Percentiles rank a stretch among this genome's conserved stretches.
phyloP scores from a whole-genome alignment of 352 stramenopile genomes.

The Phytophthora gonapodyides region DNA sequence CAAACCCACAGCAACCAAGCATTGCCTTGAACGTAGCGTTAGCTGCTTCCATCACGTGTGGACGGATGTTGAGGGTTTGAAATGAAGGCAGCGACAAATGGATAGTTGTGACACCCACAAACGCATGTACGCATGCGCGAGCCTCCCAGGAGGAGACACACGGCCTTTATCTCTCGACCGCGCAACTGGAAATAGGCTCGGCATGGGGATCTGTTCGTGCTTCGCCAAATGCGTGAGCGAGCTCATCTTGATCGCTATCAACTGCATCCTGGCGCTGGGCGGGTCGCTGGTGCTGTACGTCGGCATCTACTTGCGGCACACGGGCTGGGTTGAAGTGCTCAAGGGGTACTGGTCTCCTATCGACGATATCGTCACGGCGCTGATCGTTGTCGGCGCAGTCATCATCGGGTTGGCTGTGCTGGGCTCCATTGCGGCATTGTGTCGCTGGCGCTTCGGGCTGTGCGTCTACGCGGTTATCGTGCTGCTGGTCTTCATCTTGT shows the following conservation, averaged over 20 bases:
- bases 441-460: constrained; percentile 59
- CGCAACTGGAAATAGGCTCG: constrained; percentile 6
- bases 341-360: constrained; percentile 57
- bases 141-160: constrained; percentile 11
- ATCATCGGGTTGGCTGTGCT: constrained; percentile 66
- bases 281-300: constrained; percentile 62
- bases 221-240: constrained; percentile 39
- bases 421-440: constrained; percentile 60
- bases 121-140: constrained; percentile 7
- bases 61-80: too few relatives aligned
- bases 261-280: constrained; percentile 60
- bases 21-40: too few relatives aligned
- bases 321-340: constrained; percentile 68
- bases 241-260: constrained; percentile 61
- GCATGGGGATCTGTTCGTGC: constrained; percentile 37
- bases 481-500: constrained; percentile 55
- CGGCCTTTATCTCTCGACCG: constrained; percentile 14
- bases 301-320: constrained; percentile 45
- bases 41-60: too few relatives aligned
- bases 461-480: constrained; percentile 62
- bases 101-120: constrained; percentile 21
- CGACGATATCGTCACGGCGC: constrained; percentile 45
- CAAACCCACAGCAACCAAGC: too few relatives aligned
- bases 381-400: constrained; percentile 55
- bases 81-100: background rate